A percentile compares a stretch with the other conserved stretches of the same genome.
Conservation (phyloP, 176 grass and related monocot genomes). For the Cenchrus americanus region DNA sequence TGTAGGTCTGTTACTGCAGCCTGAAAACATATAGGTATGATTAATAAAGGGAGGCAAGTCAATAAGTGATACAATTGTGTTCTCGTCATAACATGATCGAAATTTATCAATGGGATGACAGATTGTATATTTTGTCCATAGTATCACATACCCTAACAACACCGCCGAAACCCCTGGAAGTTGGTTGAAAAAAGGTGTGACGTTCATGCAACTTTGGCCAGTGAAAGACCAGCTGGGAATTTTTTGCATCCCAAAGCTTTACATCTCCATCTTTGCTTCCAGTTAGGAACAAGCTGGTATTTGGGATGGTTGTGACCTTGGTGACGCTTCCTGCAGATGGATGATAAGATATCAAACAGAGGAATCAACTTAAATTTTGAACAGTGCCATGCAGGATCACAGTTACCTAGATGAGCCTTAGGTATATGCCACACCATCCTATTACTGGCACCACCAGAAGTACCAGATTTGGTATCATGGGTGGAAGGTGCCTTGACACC, state of each 20-base stretch:
- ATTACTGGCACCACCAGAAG: slow-evolving; percentile 49
- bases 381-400: slow-evolving; percentile 33
- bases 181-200: slow-evolving; percentile 97
- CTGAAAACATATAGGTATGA: slow-evolving; percentile 52
- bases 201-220: slow-evolving; percentile 95
- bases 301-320: slow-evolving; percentile 69
- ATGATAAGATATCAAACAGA: slow-evolving; percentile 44
- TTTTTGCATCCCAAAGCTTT: slow-evolving; percentile 98
- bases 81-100: slow-evolving; percentile 8
- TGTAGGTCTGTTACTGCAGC: slow-evolving; percentile 91
- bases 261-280: slow-evolving; percentile 99
- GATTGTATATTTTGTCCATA: slow-evolving; percentile 16
- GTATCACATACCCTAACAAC: slow-evolving; percentile 79
- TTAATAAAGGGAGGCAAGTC: slow-evolving; percentile 28
- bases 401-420: slow-evolving; percentile 90
- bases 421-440: slow-evolving; percentile 94
- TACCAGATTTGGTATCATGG: slow-evolving; percentile 49
- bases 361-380: slow-evolving; percentile 33
- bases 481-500: slow-evolving; percentile 42
- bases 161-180: slow-evolving; percentile 82
- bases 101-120: slow-evolving; percentile 23
- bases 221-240: slow-evolving; percentile 68
- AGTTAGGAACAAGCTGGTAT: slow-evolving; percentile 93
- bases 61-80: neutral
- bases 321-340: slow-evolving; percentile 76